These are phyloP conservation scores for Oryza officinalis DNA, from an alignment of 176 grass and related monocot genomes.

Conservation along the genomic window DNA sequence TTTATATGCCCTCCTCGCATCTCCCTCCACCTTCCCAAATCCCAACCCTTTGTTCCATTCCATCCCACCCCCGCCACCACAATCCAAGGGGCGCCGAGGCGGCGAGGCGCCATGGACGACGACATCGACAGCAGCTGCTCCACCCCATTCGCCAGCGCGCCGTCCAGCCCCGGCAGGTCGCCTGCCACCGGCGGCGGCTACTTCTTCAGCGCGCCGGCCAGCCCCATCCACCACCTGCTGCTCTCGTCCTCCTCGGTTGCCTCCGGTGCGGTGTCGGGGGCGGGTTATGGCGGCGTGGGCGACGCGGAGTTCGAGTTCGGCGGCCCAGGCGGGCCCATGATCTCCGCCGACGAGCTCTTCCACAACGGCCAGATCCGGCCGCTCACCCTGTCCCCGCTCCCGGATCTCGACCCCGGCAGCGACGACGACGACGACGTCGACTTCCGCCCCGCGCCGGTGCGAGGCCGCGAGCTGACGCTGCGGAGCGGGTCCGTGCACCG, in stretches of 20 bases:
- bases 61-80: background rate
- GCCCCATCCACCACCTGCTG: constrained; percentile 91
- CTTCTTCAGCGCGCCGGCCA: constrained; percentile 96
- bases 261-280: background rate
- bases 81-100: background rate
- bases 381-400: constrained; percentile 71
- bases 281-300: constrained; percentile 10
- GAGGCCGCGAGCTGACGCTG: constrained; percentile 57
- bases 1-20: constrained; percentile 57
- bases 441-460: background rate
- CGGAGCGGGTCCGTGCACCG: constrained; percentile 75
- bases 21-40: constrained; percentile 6
- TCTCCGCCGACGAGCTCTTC: constrained; percentile 94
- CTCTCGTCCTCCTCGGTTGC: constrained; percentile 44
- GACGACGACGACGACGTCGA: constrained; percentile 44
- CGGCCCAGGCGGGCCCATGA: constrained; percentile 65
- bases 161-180: constrained; percentile 63
- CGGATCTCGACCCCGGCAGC: constrained; percentile 54
- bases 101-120: constrained; percentile 48
- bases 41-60: constrained; percentile 17
- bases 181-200: constrained; percentile 49
- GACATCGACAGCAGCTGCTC: constrained; percentile 78
- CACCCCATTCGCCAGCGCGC: constrained; percentile 70
- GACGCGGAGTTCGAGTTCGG: constrained; percentile 83
- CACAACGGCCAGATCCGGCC: constrained; percentile 95